Evolutionary conservation across 2,329 filamentous ascomycete genomes (phyloP).

Genomic region (Alternaria brassicae): DNA sequence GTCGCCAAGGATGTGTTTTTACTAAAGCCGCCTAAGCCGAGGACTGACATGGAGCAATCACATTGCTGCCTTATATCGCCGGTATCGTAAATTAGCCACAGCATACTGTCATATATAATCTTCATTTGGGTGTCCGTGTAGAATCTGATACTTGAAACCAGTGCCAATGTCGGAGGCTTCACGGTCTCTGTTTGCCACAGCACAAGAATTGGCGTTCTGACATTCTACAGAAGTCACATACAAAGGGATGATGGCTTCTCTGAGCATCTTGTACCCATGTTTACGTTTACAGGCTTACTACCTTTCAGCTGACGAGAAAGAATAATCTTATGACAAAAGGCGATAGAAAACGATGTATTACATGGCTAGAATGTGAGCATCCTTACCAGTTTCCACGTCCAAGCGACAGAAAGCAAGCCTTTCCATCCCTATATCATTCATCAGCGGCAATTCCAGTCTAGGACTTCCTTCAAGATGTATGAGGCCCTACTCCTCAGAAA

Average conservation of each 20-base stretch:
- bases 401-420: neutral
- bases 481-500: neutral
- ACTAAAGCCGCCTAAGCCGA: neutral
- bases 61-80: accelerated
- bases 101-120: neutral
- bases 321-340: neutral
- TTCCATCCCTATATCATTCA: neutral
- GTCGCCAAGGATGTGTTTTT: neutral
- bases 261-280: neutral
- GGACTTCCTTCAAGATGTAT: neutral
- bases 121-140: neutral
- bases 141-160: neutral
- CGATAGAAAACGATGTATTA: neutral
- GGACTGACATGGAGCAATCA: neutral
- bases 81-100: neutral
- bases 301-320: neutral
- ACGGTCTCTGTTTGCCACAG: neutral
- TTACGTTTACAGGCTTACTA: neutral
- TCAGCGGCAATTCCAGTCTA: neutral
- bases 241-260: neutral
- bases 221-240: neutral
- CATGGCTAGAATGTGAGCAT: neutral
- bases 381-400: neutral
- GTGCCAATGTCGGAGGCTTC: neutral
- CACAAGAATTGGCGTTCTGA: neutral